phyloP scores from a whole-genome alignment of 164 flowering plant genomes.

The Hamamelis virginiana region DNA sequence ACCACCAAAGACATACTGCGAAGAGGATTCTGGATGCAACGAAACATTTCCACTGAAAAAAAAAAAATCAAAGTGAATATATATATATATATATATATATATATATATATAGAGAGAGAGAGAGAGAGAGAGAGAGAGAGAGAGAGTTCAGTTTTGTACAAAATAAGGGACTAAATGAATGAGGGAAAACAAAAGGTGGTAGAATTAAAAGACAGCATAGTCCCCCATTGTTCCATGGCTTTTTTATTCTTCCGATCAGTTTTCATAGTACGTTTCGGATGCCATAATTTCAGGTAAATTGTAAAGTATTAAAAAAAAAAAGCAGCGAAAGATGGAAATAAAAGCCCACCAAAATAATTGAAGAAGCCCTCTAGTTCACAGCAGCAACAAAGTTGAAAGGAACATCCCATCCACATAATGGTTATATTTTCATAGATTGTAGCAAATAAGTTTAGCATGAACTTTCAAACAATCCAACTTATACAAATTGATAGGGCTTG shows the following conservation, averaged over 20 bases:
- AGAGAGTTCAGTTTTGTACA: neutral
- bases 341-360: no score
- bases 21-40: conserved; percentile 38
- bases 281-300: no score
- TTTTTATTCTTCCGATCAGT: neutral
- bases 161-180: neutral
- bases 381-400: no score
- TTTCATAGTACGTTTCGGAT: neutral
- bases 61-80: conserved; percentile 8
- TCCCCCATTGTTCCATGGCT: no score
- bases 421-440: no score
- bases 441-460: neutral
- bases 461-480: neutral
- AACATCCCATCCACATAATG: no score
- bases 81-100: no score
- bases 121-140: neutral
- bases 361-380: no score
- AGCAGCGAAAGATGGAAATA: no score
- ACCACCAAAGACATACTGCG: conserved; percentile 66
- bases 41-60: conserved; percentile 80
- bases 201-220: neutral
- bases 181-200: neutral
- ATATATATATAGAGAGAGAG: no score
- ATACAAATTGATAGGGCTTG: neutral
- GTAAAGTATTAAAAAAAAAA: neutral